Evolutionary conservation across 495 filamentous ascomycete species (phyloP).

Genomic region (Hypoxylon lenormandii): DNA sequence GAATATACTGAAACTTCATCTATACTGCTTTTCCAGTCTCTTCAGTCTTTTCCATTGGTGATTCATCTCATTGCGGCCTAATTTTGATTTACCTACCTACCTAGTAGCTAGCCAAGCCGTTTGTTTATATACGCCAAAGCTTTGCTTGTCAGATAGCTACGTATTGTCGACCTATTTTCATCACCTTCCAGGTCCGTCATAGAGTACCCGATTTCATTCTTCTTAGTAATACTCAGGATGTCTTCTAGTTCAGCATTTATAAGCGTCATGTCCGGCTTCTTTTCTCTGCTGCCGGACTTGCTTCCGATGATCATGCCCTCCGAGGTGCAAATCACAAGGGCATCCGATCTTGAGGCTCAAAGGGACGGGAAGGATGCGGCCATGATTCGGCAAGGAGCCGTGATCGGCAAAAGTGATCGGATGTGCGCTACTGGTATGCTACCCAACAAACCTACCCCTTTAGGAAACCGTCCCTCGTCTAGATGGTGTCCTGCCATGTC

Average conservation of each 20-base stretch:
- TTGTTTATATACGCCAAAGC: constrained; percentile 9
- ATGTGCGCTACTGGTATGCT: constrained; percentile 66
- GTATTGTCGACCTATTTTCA: constrained; percentile 6
- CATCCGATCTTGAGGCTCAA: constrained; percentile 56
- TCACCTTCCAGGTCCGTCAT: constrained; percentile 19
- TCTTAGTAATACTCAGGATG: constrained; percentile 18
- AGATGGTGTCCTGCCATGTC: constrained; percentile 8
- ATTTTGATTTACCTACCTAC: constrained; percentile 6
- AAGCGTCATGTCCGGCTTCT: constrained; percentile 58
- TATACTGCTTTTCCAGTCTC: not conserved
- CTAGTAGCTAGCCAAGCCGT: not conserved
- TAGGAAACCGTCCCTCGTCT: constrained; percentile 4
- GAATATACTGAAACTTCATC: constrained; percentile 18
- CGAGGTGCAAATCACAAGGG: constrained; percentile 59
- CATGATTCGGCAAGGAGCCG: constrained; percentile 63
- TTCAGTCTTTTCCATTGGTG: not conserved
- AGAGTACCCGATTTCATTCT: not conserved
- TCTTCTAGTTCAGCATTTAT: constrained; percentile 29
- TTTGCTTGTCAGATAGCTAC: constrained; percentile 2
- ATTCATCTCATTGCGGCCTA: not conserved
- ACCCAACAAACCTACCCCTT: constrained; percentile 10
- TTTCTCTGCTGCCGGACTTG: constrained; percentile 63
- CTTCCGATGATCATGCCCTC: constrained; percentile 64
- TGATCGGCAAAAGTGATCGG: constrained; percentile 68
- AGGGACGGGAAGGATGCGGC: constrained; percentile 41